Evolutionary conservation across 1,139 yeast genomes (phyloP).

Genomic region (Yamadazyma atmosphaerica): DNA sequence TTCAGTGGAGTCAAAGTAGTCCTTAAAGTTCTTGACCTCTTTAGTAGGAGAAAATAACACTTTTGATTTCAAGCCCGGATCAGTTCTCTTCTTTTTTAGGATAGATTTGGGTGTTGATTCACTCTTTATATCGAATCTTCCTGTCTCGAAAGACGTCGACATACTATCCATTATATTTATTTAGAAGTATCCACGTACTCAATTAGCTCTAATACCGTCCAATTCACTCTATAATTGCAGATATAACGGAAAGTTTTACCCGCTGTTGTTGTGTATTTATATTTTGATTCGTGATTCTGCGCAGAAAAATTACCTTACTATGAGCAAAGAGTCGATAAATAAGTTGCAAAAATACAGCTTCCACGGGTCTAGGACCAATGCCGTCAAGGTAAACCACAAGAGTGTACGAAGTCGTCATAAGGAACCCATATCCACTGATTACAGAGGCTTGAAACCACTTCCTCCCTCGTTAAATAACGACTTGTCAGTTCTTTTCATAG

Average conservation of each 20-base stretch:
- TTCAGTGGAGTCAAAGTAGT: constrained; percentile 20
- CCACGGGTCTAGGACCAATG: constrained; percentile 1
- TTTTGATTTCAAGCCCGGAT: constrained; percentile 1
- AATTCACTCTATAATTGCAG: background rate
- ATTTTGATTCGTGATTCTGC: too few relatives aligned
- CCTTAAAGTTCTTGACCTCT: constrained; percentile 24
- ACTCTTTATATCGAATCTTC: background rate
- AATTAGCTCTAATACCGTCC: too few relatives aligned
- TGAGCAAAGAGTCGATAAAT: background rate
- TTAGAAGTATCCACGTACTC: too few relatives aligned
- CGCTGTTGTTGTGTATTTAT: too few relatives aligned
- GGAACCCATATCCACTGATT: background rate
- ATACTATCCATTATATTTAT: background rate
- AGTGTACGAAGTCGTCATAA: background rate
- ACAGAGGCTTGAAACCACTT: constrained; percentile 22
- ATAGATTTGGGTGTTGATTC: constrained; percentile 20
- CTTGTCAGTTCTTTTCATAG: constrained; percentile 57
- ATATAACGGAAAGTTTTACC: too few relatives aligned
- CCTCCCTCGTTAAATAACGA: constrained; percentile 34
- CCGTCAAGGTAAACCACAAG: background rate
- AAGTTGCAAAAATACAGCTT: background rate
- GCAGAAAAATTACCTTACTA: background rate
- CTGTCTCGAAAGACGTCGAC: background rate
- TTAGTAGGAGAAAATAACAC: constrained; percentile 45
- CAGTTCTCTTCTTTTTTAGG: constrained; percentile 11